A percentile compares a stretch with the other conserved stretches of the same genome.
phyloP scores from a whole-genome alignment of 2,329 filamentous ascomycete species.

The Myriosclerotinia duriaeana region DNA sequence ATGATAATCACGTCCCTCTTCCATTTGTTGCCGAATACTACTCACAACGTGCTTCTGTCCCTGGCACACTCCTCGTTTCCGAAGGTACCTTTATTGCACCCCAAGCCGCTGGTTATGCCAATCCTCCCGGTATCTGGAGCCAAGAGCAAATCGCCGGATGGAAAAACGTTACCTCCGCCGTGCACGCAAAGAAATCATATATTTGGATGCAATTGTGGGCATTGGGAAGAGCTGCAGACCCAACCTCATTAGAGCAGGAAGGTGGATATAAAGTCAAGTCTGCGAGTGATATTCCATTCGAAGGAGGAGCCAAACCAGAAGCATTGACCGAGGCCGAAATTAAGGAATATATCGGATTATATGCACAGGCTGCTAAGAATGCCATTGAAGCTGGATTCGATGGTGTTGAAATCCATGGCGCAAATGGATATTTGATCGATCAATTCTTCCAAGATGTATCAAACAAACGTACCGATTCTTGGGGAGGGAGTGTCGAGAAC shows the following conservation, averaged over 20 bases:
- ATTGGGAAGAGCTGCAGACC: constrained; percentile 49
- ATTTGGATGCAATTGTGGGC: constrained; percentile 63
- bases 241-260: constrained; percentile 26
- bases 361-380: constrained; percentile 41
- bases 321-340: constrained; percentile 45
- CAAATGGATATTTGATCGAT: constrained; percentile 41
- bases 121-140: constrained; percentile 57
- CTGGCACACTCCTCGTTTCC: constrained; percentile 56
- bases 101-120: constrained; percentile 49
- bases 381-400: constrained; percentile 57
- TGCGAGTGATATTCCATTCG: constrained; percentile 33
- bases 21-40: constrained; percentile 53
- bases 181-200: constrained; percentile 57
- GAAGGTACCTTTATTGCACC: constrained; percentile 53
- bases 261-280: constrained; percentile 32
- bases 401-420: constrained; percentile 47
- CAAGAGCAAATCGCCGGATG: constrained; percentile 54
- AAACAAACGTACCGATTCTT: constrained; percentile 58
- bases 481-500: constrained; percentile 52
- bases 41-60: constrained; percentile 49
- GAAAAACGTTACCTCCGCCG: constrained; percentile 57
- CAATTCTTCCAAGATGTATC: constrained; percentile 41
- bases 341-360: constrained; percentile 42
- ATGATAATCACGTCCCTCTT: constrained; percentile 48
- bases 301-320: constrained; percentile 33